A percentile compares a stretch with the other conserved stretches of the same genome.
These are phyloP conservation scores for Solanum etuberosum DNA, from an alignment of 257 asterid species.

Conservation along the genomic window DNA sequence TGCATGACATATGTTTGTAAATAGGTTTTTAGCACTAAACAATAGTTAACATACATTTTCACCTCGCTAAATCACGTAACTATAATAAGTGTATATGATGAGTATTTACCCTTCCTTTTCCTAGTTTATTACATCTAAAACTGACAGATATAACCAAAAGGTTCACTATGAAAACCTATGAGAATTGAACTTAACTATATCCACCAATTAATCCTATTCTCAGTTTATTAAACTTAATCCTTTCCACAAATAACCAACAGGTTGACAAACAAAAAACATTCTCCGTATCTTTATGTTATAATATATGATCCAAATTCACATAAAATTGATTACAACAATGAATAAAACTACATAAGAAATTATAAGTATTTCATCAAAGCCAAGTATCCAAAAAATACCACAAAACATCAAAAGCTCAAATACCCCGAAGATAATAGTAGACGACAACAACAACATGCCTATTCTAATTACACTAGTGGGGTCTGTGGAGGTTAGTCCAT, in stretches of 20 bases:
- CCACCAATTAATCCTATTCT: background rate
- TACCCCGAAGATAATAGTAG: background rate
- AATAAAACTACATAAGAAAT: background rate
- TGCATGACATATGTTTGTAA: background rate
- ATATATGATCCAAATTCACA: background rate
- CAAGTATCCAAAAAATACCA: background rate
- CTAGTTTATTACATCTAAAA: background rate
- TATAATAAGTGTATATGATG: background rate
- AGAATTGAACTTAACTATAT: background rate
- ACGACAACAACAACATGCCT: background rate
- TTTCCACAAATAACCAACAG: background rate
- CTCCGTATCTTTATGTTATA: background rate
- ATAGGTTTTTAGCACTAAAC: background rate
- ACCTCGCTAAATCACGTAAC: background rate
- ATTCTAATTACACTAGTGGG: background rate
- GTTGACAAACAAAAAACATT: background rate
- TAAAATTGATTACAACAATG: background rate
- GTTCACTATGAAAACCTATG: background rate
- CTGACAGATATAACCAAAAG: background rate
- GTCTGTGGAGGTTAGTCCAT: background rate
- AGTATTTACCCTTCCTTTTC: background rate
- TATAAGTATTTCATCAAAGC: background rate
- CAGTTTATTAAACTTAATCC: background rate
- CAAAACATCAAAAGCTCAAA: background rate
- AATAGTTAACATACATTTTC: background rate